Base-by-base conservation (phyloP, 108 stramenopile species). In the Cyclostephanos tholiformis region DNA sequence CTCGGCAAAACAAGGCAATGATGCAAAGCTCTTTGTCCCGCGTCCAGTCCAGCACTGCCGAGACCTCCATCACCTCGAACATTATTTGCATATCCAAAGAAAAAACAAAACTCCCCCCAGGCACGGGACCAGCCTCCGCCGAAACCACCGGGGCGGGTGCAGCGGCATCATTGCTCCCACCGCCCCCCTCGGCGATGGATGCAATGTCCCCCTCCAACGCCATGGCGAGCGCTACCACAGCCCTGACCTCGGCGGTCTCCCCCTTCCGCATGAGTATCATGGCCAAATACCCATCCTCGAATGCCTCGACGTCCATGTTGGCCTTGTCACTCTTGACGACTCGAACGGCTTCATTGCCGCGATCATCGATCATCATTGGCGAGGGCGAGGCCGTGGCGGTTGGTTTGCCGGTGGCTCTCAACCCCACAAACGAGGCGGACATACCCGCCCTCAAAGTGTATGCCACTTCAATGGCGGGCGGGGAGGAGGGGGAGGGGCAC, bases 271-370 rank as follows among this genome's bases (percentile, higher is more conserved):
- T 95, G 29, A 97, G 77, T 36, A 98, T 97, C 27, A 95, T 95
- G 17, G 97, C 96, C 62, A 98, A 65, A 86, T 85, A 96, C 16
- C 98, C 98, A 80, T 96, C 96, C 53, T 96, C 95, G 59, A 97
- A 98, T 5, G 97, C 91, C 68, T 98, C 98, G 9, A 97, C 95
- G 73, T 98, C 98, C 98, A 98, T 98, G 74, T 98, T 97, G 19
- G 98, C 98, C 85, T 98, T 98, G 76, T 99, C 98, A 53, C 89
- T 91, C 82, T 98, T 97, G 14, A 98, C 97, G 39, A 98, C 96
- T n/a, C n/a, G 53, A 94, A 96, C 81, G 98, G 98, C 16, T 96
- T 88, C 88, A 71, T 98, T 59, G 96, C 97, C 13, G 95, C 96
- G 29, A 97, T 98, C n/a, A n/a, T n/a, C n/a, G n/a, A n/a, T n/a